Conservation (phyloP, 169 alveolate genomes). For the Plasmodium adleri region DNA sequence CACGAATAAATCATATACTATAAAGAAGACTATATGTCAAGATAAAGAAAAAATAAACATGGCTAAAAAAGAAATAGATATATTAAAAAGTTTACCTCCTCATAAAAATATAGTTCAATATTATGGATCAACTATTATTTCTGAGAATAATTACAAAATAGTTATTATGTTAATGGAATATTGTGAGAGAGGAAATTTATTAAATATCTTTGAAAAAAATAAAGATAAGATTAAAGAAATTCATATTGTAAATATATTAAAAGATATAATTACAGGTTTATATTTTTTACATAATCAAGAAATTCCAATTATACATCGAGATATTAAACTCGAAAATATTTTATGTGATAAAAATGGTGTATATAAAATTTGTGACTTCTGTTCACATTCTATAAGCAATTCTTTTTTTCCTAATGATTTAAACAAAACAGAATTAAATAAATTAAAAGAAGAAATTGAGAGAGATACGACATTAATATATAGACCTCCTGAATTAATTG, state of each 20-base stretch:
- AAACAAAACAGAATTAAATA: slow-evolving; percentile 46
- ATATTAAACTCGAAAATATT: slow-evolving; percentile 86
- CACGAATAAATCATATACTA: slow-evolving; percentile 79
- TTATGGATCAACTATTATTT: slow-evolving; percentile 58
- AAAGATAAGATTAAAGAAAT: slow-evolving; percentile 82
- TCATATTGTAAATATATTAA: slow-evolving; percentile 78
- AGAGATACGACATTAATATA: slow-evolving; percentile 92
- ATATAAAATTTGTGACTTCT: slow-evolving; percentile 93
- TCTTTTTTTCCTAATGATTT: slow-evolving; percentile 74
- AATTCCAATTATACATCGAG: slow-evolving; percentile 90
- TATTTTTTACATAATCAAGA: slow-evolving; percentile 88
- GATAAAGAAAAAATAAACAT: slow-evolving; percentile 74
- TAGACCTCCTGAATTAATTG: slow-evolving; percentile 94
- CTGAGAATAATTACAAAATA: slow-evolving; percentile 29
- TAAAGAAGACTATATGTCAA: slow-evolving; percentile 80
- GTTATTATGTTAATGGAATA: slow-evolving; percentile 73
- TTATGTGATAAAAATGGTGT: slow-evolving; percentile 76
- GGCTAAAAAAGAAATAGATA: slow-evolving; percentile 80
- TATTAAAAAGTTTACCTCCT: slow-evolving; percentile 64
- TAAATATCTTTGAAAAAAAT: slow-evolving; percentile 87
- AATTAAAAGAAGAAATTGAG: slow-evolving; percentile 87
- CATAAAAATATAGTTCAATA: slow-evolving; percentile 77
- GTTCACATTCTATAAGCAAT: slow-evolving; percentile 85
- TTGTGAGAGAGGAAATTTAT: slow-evolving; percentile 78
- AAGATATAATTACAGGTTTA: slow-evolving; percentile 80